A percentile compares a stretch with the other conserved stretches of the same genome.
phyloP scores from a whole-genome alignment of 1,284 basidiomycete species.

The Fomitopsis palustris region DNA sequence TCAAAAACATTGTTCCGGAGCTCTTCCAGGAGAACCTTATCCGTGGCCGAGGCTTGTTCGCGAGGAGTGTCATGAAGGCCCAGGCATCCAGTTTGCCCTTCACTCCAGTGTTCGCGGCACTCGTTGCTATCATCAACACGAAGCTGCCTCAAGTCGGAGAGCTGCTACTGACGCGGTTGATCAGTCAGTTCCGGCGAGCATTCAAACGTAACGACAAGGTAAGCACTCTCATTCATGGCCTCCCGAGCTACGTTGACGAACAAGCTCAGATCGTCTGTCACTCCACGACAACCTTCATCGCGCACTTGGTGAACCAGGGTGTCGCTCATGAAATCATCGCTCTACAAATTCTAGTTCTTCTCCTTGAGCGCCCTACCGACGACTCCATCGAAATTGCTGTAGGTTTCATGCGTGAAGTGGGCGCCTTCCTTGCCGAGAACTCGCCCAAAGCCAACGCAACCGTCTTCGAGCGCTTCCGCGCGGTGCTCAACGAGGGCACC shows the following conservation, averaged over 20 bases:
- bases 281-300: constrained; percentile 94
- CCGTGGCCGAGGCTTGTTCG: constrained; percentile 85
- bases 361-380: constrained; percentile 94
- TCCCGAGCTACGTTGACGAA: neutral
- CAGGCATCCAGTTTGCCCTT: constrained; percentile 96
- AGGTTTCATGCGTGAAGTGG: constrained; percentile 96
- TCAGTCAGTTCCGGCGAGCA: constrained; percentile 92
- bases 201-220: constrained; percentile 99
- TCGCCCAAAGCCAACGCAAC: constrained; percentile 92
- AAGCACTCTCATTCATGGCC: constrained; percentile 22
- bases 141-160: constrained; percentile 97
- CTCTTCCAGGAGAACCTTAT: constrained; percentile 91
- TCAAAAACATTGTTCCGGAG: constrained; percentile 96
- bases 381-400: constrained; percentile 99
- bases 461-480: constrained; percentile 94
- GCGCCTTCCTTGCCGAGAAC: constrained; percentile 91
- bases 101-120: constrained; percentile 94
- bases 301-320: constrained; percentile 94
- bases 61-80: constrained; percentile 96
- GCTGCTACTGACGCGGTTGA: constrained; percentile 82
- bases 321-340: constrained; percentile 95
- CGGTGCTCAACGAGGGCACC: constrained; percentile 91
- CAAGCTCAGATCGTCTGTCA: constrained; percentile 77
- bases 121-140: constrained; percentile 95
- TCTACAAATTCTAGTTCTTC: constrained; percentile 90